Evolutionary conservation across 208 protist species (phyloP), one percentile per base, ranked within the genome.

Genomic region (Trypanosoma theileri): DNA sequence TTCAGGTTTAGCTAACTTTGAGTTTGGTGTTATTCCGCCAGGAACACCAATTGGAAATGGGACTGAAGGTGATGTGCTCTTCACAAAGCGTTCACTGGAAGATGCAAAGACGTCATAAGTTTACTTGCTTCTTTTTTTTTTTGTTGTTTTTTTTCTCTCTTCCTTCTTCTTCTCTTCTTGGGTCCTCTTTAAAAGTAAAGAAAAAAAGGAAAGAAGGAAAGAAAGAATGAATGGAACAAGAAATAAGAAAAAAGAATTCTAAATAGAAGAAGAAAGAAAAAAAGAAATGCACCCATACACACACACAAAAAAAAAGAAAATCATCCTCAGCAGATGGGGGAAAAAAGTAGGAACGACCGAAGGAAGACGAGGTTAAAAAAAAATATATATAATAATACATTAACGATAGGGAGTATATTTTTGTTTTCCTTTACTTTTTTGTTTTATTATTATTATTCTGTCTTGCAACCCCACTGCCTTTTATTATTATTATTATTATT

Each of bases 51-150:
- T 96, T 40, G 78, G 75, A 16, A 73, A 59, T 19, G 64, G 79
- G 4, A 59, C 40, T 22, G 85, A 89, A 42, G 84, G 85, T 21
- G 74, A 88, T 31, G 82, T 93, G 51, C 75, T 95, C 42, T 95
- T 95, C 62, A 66, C 71, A 26, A 95, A 95, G 81, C 69, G 62
- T 22, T 53, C 65, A 19, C 62, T 84, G 28, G 68, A 76, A 1
- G 59, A 71, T 19, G 60, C 80, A 12, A 81, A 69, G 24, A 56
- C 22, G 19, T 62, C 44, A 22, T 80, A 57, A 41, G 16, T 19
- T 14, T 75, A 42, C 17, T 60, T n/a, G 46, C 22, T 56, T 46
- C 22, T 54, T 61, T 26, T 59, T 42, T 53, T 57, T 50, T 59
- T 62, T 73, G 19, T 45, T 68, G 31, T 65, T 59, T 48, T 68